Conservation (phyloP, 495 filamentous ascomycete species). For the Pseudomonodictys pantanalensis region DNA sequence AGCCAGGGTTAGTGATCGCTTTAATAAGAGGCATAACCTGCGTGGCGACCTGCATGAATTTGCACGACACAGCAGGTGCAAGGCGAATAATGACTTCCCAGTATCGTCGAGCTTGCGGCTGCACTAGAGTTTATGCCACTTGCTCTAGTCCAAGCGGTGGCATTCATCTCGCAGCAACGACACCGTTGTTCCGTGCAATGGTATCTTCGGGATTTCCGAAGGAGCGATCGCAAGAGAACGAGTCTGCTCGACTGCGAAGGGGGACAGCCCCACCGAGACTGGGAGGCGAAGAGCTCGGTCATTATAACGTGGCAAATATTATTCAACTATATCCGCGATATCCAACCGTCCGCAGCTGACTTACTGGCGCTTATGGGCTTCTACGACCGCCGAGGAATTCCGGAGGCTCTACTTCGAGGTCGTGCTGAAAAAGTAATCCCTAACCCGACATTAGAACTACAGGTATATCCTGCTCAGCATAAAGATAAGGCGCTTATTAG, state of each 20-base stretch:
- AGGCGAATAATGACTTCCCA: no score
- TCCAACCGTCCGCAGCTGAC: conserved; percentile 20
- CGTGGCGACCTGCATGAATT: no score
- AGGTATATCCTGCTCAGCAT: no score
- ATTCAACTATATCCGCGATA: conserved; percentile 45
- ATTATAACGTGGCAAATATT: conserved; percentile 49
- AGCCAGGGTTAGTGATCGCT: no score
- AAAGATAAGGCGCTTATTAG: no score
- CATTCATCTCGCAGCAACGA: conserved; percentile 13
- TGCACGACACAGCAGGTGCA: no score
- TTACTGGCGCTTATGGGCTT: conserved; percentile 32
- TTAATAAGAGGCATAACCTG: no score
- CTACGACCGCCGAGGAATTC: conserved; percentile 28
- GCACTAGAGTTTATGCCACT: conserved; percentile 25
- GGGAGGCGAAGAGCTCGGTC: conserved; percentile 38
- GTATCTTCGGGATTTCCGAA: conserved; percentile 43
- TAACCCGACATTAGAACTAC: no score
- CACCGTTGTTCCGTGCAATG: conserved; percentile 35
- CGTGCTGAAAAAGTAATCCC: no score
- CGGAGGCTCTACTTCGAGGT: conserved; percentile 23
- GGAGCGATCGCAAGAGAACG: conserved; percentile 40
- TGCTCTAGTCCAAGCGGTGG: conserved; percentile 20
- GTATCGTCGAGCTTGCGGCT: not conserved
- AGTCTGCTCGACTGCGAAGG: conserved; percentile 42
- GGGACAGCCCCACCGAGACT: conserved; percentile 45